A percentile compares a stretch with the other conserved stretches of the same genome.
These are phyloP conservation scores for Silene noctiflora DNA, from an alignment of 179 eudicot genomes.

Conservation along the genomic window DNA sequence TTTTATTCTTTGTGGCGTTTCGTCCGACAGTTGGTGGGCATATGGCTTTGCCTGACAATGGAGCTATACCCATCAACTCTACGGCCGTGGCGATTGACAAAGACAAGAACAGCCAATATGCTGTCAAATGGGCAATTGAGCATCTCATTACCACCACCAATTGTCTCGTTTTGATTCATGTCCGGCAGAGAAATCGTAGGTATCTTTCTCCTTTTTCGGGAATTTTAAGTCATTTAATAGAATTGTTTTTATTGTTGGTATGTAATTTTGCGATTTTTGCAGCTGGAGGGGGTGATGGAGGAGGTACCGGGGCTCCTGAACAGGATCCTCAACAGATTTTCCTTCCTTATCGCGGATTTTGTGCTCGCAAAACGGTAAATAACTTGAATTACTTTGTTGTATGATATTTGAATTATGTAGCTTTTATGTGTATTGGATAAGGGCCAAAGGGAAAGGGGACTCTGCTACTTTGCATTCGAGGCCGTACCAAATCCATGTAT, in stretches of 20 bases:
- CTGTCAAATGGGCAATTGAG: conserved; percentile 48
- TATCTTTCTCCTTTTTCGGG: conserved; percentile 28
- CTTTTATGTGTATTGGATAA: not conserved
- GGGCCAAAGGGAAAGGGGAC: not conserved
- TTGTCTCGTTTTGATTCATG: conserved; percentile 39
- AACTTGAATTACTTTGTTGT: not conserved
- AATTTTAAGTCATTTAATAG: too few relatives aligned
- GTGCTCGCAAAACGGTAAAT: conserved; percentile 46
- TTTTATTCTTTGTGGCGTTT: conserved; percentile 20
- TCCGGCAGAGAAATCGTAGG: conserved; percentile 41
- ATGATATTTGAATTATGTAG: not conserved
- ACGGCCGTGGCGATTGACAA: conserved; percentile 43
- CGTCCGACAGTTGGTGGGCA: conserved; percentile 24
- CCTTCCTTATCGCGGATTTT: conserved; percentile 38
- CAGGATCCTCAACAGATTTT: conserved; percentile 31
- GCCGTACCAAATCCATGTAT: not conserved
- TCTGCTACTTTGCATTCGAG: not conserved
- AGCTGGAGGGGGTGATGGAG: conserved; percentile 24
- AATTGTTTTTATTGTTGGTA: not conserved
- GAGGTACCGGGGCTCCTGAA: conserved; percentile 14
- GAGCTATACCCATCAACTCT: conserved; percentile 21
- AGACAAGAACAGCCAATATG: conserved; percentile 42
- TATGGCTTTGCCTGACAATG: conserved; percentile 26
- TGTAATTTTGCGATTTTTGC: not conserved
- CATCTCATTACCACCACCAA: conserved; percentile 27